Evolutionary conservation across 2,329 filamentous ascomycete genomes (phyloP).

Genomic region (Microdochium paspali): DNA sequence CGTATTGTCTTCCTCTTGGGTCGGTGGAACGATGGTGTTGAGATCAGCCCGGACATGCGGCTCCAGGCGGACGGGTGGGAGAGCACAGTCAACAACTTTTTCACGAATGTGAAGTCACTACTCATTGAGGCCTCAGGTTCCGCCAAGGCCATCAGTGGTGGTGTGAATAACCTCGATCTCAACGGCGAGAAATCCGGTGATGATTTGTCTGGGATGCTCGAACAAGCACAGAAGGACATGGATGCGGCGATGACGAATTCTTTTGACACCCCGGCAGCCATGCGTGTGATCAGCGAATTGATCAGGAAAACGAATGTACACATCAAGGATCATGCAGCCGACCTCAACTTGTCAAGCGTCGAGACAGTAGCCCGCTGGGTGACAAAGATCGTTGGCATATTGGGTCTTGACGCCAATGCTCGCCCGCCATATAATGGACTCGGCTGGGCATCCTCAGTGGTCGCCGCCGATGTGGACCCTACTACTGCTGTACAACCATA

Average conservation of each 20-base stretch:
- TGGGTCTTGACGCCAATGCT: conserved; percentile 66
- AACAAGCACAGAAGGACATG: conserved; percentile 45
- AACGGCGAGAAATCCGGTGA: conserved; percentile 18
- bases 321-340: conserved; percentile 35
- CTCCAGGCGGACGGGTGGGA: conserved; percentile 72
- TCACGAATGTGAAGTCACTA: conserved; percentile 45
- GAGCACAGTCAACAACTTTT: conserved; percentile 62
- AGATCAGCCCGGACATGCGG: conserved; percentile 78
- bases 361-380: conserved; percentile 64
- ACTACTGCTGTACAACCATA: conserved; percentile 37
- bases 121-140: conserved; percentile 32
- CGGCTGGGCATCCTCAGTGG: conserved; percentile 39
- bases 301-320: conserved; percentile 68
- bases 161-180: conserved; percentile 28
- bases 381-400: conserved; percentile 73
- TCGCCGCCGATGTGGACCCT: conserved; percentile 30
- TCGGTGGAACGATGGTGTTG: conserved; percentile 82
- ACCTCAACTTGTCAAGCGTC: conserved; percentile 34
- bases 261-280: conserved; percentile 74
- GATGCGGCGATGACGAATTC: conserved; percentile 64
- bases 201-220: conserved; percentile 28
- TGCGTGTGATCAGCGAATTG: conserved; percentile 69
- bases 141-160: conserved; percentile 10
- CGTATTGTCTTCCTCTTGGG: conserved; percentile 82
- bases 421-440: conserved; percentile 43